Evolutionary conservation across 2,329 filamentous ascomycete genomes (phyloP), one percentile per base, ranked within the genome.

Genomic region (Aspergillus vadensis): DNA sequence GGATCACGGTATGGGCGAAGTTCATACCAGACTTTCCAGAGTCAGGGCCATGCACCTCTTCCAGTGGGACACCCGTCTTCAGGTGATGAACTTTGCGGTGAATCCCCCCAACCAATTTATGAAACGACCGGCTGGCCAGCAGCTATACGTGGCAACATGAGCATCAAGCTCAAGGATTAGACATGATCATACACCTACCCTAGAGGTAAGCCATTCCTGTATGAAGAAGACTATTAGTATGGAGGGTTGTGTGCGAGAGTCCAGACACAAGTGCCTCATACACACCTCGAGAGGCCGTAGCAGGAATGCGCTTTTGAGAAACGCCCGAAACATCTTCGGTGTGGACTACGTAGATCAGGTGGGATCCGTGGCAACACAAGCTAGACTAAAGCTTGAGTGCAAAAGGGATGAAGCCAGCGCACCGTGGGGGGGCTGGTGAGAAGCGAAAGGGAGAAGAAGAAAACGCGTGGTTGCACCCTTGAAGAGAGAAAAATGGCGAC

Each of bases 91-190:
- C 67, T 50, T 69, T 74, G 54, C 76, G 74, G 66, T 81, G 77
- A 21, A 80, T 73, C 57, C 69, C 72, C 27, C 77, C 76, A 48
- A 81, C 79, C 65, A 76, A 72, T 41, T 74, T 71, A 66, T 80
- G 79, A 63, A 80, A 81, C 54, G 72, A 64, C 9, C 76, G 77
- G 63, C 78, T 80, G 55, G 72, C 67, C 54, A 81, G 69, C 58
- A 81, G 75, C 77, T 79, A 63, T 41, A 58, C 32, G 36, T 51
- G 21, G 55, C 32, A 23, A 58, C 23, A 57, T 64, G 59, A 68
- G 50, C 44, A 52, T 59, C 36, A 56, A 23, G 44, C 12, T 49
- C 41, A 49, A 39, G 44, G 32, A 27, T 15, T 15, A 14, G 39
- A 52, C 6, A 10, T 5, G 36, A 44, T 30, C 52, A 49, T 49